Conservation (phyloP, 1,284 basidiomycete genomes). For the Microbotryomycetes sp. region DNA sequence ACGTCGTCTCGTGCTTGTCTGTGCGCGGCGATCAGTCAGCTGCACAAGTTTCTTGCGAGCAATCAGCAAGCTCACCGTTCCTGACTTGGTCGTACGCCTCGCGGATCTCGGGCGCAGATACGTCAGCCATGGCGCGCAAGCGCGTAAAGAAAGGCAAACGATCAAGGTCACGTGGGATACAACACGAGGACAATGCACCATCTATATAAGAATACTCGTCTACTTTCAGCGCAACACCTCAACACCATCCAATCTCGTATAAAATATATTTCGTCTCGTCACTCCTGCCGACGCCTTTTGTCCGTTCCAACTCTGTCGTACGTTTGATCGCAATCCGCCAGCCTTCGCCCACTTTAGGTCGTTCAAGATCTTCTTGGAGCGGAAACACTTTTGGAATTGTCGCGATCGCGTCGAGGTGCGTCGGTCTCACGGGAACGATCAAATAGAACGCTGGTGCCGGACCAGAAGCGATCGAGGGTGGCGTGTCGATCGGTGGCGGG, state of each 20-base stretch:
- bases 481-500: background rate
- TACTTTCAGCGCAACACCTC: too few relatives aligned
- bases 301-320: slow-evolving; percentile 19
- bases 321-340: slow-evolving; percentile 21
- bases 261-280: slow-evolving; percentile 22
- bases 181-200: too few relatives aligned
- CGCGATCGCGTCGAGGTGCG: slow-evolving; percentile 55
- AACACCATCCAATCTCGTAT: slow-evolving; percentile 21
- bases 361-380: slow-evolving; percentile 1
- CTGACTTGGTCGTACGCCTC: slow-evolving; percentile 29
- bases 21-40: background rate
- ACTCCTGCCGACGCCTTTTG: slow-evolving; percentile 21
- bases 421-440: slow-evolving; percentile 62
- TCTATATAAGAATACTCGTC: too few relatives aligned
- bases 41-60: background rate
- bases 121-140: slow-evolving; percentile 21
- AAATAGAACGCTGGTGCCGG: slow-evolving; percentile 53
- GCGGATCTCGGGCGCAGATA: slow-evolving; percentile 12
- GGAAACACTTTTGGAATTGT: slow-evolving; percentile 57
- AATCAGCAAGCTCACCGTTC: background rate
- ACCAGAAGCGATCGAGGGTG: background rate
- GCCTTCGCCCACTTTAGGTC: background rate
- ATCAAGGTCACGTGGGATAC: too few relatives aligned
- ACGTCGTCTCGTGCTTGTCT: slow-evolving; percentile 28
- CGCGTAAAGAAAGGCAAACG: too few relatives aligned